These are phyloP conservation scores for Gossypium davidsonii DNA, from an alignment of 441 rosid species.

Conservation along the genomic window DNA sequence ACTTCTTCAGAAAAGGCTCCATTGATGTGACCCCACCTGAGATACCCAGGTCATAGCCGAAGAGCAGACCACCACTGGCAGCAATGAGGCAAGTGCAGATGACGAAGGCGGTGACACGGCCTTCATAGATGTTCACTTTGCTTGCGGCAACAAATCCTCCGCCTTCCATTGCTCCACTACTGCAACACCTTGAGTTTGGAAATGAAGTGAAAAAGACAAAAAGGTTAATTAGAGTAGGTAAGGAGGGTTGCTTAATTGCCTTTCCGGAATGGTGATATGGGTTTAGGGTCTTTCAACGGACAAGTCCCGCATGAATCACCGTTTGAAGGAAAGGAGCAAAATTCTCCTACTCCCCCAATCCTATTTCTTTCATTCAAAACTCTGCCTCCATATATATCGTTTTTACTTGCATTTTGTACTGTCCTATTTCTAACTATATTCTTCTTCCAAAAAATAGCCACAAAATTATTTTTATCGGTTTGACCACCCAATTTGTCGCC, in stretches of 20 bases:
- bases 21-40: not conserved
- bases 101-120: conserved; percentile 28
- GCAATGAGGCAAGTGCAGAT: conserved; percentile 24
- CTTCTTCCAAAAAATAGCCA: not conserved
- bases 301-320: not conserved
- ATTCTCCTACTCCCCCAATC: not conserved
- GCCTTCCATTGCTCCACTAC: conserved; percentile 27
- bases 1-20: conserved; percentile 5
- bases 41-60: conserved; percentile 18
- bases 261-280: not conserved
- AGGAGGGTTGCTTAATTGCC: not conserved
- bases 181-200: not conserved
- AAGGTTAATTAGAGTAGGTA: not conserved
- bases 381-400: not conserved
- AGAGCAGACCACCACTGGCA: conserved; percentile 25
- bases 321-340: not conserved
- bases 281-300: not conserved
- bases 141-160: conserved; percentile 19
- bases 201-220: not conserved
- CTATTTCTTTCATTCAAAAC: not conserved
- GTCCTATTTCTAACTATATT: not conserved
- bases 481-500: no score
- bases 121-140: conserved; percentile 21
- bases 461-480: no score
- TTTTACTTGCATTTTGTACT: not conserved